Evolutionary conservation across 2,329 filamentous ascomycete species (phyloP), one percentile per base, ranked within the genome.

Genomic region (Fusarium staphyleae): DNA sequence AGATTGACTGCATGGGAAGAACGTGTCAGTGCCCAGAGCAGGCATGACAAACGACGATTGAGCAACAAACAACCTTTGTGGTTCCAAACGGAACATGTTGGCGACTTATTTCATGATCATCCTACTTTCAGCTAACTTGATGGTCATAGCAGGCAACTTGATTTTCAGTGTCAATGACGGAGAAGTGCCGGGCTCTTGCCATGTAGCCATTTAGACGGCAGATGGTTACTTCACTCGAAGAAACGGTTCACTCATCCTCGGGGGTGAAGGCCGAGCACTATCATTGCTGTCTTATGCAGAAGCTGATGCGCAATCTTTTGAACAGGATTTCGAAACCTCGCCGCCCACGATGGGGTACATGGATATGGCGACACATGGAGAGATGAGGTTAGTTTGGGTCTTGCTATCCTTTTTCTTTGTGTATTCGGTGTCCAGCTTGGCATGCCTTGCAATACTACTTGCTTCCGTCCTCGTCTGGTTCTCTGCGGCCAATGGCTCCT

Each of bases 241-340:
- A 35, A 48, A 46, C 48, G 33, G 46, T 48, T 51, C 40, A 34
- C 15, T 30, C 32, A 19, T 33, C 33, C 18, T 39, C 30, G 34
- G 28, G 19, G 22, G 50, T 44, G 41, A 30, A 49, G 42, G 42
- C 18, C 42, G 44, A 53, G 47, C 37, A 32, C 57, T 46, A 35
- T 10, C 37, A 45, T 35, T 44, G 28, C 16, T 22, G 35, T 56
- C 40, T n/a, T 29, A 34, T 33, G 42, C 52, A 54, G 55, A 40
- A 30, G 56, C 66, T 67, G 54, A 68, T 52, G 54, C 48, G 32
- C 48, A 48, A 43, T 58, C 57, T 50, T 57, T 70, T 61, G 65
- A 76, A 70, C 75, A 83, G 79, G 81, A 82, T 69, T 83, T 81
- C 74, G 78, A 81, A 72, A 75, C 79, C 70, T 79, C 81, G 71